phyloP scores from a whole-genome alignment of 2,329 filamentous ascomycete species.

The Ophiostoma australiae region DNA sequence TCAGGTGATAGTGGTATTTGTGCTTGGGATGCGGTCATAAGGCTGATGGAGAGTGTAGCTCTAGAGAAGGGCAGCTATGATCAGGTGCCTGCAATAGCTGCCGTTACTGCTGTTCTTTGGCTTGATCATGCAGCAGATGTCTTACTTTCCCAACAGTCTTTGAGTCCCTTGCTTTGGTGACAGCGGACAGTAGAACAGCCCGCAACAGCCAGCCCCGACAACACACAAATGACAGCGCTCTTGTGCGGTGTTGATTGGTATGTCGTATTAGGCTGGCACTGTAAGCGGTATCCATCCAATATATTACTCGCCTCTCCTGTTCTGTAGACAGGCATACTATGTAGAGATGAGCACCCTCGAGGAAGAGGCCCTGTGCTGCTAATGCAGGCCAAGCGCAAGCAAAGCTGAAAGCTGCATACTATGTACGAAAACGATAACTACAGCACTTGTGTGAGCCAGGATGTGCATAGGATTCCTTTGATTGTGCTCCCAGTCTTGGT shows the following conservation, averaged over 20 bases:
- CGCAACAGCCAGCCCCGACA: background rate
- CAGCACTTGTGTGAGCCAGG: background rate
- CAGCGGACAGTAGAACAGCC: background rate
- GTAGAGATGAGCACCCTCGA: background rate
- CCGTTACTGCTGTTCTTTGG: background rate
- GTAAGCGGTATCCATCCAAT: background rate
- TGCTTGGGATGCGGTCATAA: background rate
- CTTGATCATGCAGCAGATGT: constrained; percentile 1
- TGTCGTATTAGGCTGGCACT: background rate
- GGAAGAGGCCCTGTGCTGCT: background rate
- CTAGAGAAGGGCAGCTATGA: background rate
- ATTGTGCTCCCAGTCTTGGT: background rate
- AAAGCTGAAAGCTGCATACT: constrained; percentile 2
- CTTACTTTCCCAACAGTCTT: background rate
- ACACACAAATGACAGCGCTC: too few relatives aligned
- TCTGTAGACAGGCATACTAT: background rate
- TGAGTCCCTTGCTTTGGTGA: background rate
- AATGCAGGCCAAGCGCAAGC: background rate
- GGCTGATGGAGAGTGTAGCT: background rate
- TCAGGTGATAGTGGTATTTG: background rate
- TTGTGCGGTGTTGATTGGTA: background rate
- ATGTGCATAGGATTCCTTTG: too few relatives aligned
- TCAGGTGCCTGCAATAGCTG: background rate
- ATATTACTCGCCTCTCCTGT: background rate
- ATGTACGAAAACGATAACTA: background rate